Base-by-base conservation (phyloP, 2,329 filamentous ascomycete species). In the Achaetomium macrosporum region DNA sequence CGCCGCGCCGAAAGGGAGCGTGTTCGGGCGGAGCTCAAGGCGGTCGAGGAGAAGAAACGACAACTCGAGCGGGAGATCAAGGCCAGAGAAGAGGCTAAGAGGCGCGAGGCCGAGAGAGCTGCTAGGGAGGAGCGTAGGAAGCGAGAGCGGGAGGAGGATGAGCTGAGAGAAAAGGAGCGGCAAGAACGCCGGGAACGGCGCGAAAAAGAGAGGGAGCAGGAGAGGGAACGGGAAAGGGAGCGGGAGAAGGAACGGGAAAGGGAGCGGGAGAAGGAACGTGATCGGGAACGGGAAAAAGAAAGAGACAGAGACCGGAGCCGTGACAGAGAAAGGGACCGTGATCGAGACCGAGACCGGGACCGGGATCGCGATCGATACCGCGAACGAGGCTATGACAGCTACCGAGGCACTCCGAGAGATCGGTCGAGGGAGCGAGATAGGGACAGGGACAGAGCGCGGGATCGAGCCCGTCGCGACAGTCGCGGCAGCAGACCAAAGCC, bases 1-100 rank as follows among this genome's bases (percentile, higher is more conserved):
- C 80, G 83, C 46, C 74, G 79, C 33, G 74, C 76, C 9, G 79
- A 83, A 50, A 79, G 87, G 11, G 81, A 84, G 56, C 76, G 76
- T 33, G 73, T 83, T 10, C 76, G 83, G 50, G 78, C 83, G 43
- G 80, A 84, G 59, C 71, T 84, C 16, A 74, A 78, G 48, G 75
- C 74, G 42, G 78, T 81, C 33, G 77, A 84, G 51, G 83, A 80
- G 63, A 80, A 84, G 66, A 82, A 82, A 63, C 73, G 73, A 29
- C 76, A 77, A 50, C 78, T 82, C 41, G 78, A 79, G 39, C 73
- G 72, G 25, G 78, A 84, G 64, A 76, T 80, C 68, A 77, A 76
- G 68, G 63, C 75, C 66, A 64, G 73, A 69, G 64, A 75, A 68
- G 66, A 66, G 16, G 53, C 56, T 33, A 66, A 64, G 52, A 62